A percentile compares a stretch with the other conserved stretches of the same genome.
These are phyloP conservation scores for Moringa oleifera DNA, from an alignment of 345 rosid species.

Conservation along the genomic window DNA sequence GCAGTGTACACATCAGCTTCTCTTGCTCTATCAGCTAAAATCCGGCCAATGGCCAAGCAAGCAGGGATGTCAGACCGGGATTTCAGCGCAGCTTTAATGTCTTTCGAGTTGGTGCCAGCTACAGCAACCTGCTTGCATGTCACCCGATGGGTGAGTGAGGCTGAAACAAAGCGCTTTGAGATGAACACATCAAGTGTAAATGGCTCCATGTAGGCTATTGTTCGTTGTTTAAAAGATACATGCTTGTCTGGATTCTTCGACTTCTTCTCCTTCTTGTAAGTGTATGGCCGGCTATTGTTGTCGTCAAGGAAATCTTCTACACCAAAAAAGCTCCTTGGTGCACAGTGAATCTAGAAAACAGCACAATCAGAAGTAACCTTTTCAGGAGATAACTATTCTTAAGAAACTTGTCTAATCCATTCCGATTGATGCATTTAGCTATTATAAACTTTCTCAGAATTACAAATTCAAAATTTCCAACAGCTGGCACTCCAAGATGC, in stretches of 20 bases:
- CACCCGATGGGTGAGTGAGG: conserved; percentile 87
- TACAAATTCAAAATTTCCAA: neutral
- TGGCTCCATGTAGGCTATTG: conserved; percentile 80
- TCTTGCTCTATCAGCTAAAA: conserved; percentile 74
- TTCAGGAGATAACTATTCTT: neutral
- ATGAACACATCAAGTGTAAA: conserved; percentile 85
- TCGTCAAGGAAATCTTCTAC: conserved; percentile 95
- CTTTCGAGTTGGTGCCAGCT: conserved; percentile 94
- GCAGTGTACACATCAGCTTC: conserved; percentile 92
- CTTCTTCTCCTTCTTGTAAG: conserved; percentile 75
- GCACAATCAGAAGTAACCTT: conserved; percentile 1
- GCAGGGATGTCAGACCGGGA: conserved; percentile 92
- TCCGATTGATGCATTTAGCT: neutral
- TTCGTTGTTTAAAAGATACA: conserved; percentile 77
- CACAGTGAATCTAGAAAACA: conserved; percentile 34
- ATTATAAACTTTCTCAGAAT: neutral
- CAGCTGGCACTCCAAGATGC: too few species aligned
- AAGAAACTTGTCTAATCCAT: neutral
- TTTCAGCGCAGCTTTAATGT: conserved; percentile 72
- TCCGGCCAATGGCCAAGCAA: conserved; percentile 70
- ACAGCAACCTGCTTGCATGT: conserved; percentile 92
- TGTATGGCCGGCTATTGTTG: conserved; percentile 80
- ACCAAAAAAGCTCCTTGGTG: conserved; percentile 93
- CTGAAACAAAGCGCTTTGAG: conserved; percentile 88
- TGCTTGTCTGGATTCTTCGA: conserved; percentile 80